Evolutionary conservation across 148 eudicot species (phyloP).

Genomic region (Mesembryanthemum crystallinum): DNA sequence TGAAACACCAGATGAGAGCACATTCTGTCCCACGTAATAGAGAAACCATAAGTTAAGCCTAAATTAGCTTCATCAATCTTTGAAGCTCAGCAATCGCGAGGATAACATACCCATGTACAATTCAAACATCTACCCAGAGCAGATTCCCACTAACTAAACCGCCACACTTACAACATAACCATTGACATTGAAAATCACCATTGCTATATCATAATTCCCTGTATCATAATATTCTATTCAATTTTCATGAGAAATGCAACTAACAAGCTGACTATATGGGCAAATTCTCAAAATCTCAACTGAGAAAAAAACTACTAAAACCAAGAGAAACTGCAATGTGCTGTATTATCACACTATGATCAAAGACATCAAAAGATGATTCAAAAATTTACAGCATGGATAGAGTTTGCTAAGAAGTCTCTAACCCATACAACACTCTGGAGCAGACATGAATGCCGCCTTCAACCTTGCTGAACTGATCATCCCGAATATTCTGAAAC

Average conservation of each 20-base stretch:
- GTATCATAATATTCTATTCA: too few species aligned
- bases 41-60: too few species aligned
- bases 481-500: slow-evolving; percentile 40
- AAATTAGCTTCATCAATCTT: too few species aligned
- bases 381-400: slow-evolving; percentile 16
- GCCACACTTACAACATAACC: background rate
- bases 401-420: slow-evolving; percentile 28
- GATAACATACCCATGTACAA: background rate
- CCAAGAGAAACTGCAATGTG: background rate
- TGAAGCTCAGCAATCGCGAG: background rate
- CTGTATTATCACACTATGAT: background rate
- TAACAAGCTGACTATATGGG: too few species aligned
- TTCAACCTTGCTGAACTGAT: slow-evolving; percentile 24
- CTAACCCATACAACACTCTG: slow-evolving; percentile 55
- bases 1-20: too few species aligned
- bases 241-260: too few species aligned
- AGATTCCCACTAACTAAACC: background rate
- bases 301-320: background rate
- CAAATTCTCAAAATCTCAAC: too few species aligned
- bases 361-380: background rate
- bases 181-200: background rate
- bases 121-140: background rate
- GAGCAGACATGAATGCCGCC: slow-evolving; percentile 37
- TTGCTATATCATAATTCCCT: background rate
- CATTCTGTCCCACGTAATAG: too few species aligned